Conservation (phyloP, 345 rosid species). For the Arabis alpina region DNA sequence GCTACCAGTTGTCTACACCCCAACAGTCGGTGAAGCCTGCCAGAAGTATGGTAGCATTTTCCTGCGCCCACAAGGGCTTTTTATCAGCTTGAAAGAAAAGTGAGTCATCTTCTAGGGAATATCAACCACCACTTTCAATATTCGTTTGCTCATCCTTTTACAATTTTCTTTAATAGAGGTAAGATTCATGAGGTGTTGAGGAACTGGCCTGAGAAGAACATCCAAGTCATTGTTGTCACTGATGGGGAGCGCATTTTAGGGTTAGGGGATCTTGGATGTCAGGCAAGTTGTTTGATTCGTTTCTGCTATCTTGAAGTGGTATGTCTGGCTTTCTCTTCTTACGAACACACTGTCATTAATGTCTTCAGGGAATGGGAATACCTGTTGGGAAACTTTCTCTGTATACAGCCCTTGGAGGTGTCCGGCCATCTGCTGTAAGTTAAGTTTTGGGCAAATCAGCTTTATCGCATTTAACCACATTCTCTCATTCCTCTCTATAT, state of each 20-base stretch:
- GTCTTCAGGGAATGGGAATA: conserved; percentile 89
- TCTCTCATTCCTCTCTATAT: conserved; percentile 7
- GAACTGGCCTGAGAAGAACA: conserved; percentile 96
- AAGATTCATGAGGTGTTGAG: conserved; percentile 83
- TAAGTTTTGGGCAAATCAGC: conserved; percentile 10
- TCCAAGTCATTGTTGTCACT: conserved; percentile 95
- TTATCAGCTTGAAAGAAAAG: conserved; percentile 94
- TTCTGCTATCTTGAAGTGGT: conserved; percentile 11
- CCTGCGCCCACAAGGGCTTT: conserved; percentile 96
- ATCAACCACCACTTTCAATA: conserved; percentile 1
- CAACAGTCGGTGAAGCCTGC: conserved; percentile 99
- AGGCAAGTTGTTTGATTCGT: conserved; percentile 51
- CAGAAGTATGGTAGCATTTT: conserved; percentile 98
- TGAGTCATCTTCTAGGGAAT: conserved; percentile 34
- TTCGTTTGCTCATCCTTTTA: conserved; percentile 20
- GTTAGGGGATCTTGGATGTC: conserved; percentile 97
- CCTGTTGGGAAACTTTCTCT: conserved; percentile 96
- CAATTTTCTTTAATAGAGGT: conserved; percentile 57
- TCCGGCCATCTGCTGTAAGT: conserved; percentile 96
- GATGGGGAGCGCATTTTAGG: conserved; percentile 98
- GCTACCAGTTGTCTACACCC: conserved; percentile 93
- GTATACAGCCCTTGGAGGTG: conserved; percentile 95
- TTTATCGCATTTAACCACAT: conserved; percentile 22
- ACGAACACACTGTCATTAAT: conserved; percentile 22
- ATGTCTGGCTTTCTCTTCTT: conserved; percentile 12